These are phyloP conservation scores for Dovyalis caffra DNA, from an alignment of 345 rosid genomes.

Conservation along the genomic window DNA sequence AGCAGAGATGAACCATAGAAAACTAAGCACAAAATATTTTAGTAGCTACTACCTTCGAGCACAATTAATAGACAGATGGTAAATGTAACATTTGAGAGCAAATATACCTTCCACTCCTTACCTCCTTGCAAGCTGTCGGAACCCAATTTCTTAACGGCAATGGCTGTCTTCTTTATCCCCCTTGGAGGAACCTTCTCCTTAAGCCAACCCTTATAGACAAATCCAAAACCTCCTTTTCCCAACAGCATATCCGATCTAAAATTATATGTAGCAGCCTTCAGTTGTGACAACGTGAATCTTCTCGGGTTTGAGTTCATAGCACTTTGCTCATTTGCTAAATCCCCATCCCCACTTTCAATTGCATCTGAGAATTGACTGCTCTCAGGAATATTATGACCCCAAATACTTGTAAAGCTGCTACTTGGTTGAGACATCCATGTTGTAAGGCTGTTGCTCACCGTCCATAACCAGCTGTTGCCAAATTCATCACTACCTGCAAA, in stretches of 20 bases:
- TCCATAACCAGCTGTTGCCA: neutral
- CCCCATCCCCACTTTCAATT: neutral
- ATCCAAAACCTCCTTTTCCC: slow-evolving; percentile 21
- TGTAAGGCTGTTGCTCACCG: slow-evolving; percentile 13
- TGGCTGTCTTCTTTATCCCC: neutral
- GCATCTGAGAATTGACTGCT: slow-evolving; percentile 8
- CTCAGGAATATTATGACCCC: neutral
- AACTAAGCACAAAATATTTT: too few relatives aligned
- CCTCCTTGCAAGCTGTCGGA: slow-evolving; percentile 16
- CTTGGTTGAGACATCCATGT: slow-evolving; percentile 10
- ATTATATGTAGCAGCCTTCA: slow-evolving; percentile 19
- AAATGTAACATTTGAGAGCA: neutral
- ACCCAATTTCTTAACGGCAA: slow-evolving; percentile 17
- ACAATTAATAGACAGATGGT: neutral
- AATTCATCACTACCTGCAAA: slow-evolving; percentile 7
- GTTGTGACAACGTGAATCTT: slow-evolving; percentile 14
- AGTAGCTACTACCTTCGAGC: too few relatives aligned
- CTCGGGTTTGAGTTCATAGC: slow-evolving; percentile 2
- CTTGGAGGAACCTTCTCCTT: slow-evolving; percentile 10
- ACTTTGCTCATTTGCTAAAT: slow-evolving; percentile 1
- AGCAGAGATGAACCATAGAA: too few relatives aligned
- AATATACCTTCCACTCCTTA: slow-evolving; percentile 13
- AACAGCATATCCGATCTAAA: slow-evolving; percentile 6
- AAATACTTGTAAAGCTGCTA: slow-evolving; percentile 2
- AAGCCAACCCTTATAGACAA: slow-evolving; percentile 18